Conservation (phyloP, 208 protist species). For the Leishmania turanica region DNA sequence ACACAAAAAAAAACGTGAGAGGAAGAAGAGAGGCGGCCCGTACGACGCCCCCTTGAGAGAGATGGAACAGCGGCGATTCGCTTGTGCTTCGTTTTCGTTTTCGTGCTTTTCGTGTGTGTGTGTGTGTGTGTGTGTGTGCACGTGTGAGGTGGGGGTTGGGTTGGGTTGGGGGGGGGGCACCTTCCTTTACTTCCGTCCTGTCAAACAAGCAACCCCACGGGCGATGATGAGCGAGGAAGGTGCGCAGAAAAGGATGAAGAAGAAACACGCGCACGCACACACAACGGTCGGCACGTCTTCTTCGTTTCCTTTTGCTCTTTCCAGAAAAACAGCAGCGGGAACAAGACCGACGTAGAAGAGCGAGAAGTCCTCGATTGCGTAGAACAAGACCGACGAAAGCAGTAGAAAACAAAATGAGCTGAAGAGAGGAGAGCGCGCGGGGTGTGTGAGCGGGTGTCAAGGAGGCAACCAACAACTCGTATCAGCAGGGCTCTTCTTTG, state of each 20-base stretch:
- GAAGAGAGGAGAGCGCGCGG: neutral
- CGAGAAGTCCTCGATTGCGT: too few species aligned
- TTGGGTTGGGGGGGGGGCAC: too few species aligned
- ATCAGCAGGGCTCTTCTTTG: neutral
- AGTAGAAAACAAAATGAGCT: neutral
- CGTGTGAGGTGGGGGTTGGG: neutral
- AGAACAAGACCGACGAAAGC: too few species aligned
- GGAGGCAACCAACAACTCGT: neutral
- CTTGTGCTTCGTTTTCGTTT: neutral
- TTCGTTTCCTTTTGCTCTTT: too few species aligned
- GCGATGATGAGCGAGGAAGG: neutral
- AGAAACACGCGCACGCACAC: neutral
- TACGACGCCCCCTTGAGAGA: neutral
- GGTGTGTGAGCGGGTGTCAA: neutral
- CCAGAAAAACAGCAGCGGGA: too few species aligned
- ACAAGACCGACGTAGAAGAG: too few species aligned
- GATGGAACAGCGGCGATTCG: neutral
- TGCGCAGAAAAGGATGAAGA: neutral
- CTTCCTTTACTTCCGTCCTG: neutral
- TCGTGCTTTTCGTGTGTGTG: neutral
- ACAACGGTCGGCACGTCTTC: too few species aligned
- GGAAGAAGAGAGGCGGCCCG: neutral
- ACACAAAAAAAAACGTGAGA: neutral
- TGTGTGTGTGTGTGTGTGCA: neutral
- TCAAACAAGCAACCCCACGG: neutral